Percentiles rank a stretch among this genome's conserved stretches.
Conservation (phyloP, 2,329 filamentous ascomycete species). For the Trichoderma semiorbis region DNA sequence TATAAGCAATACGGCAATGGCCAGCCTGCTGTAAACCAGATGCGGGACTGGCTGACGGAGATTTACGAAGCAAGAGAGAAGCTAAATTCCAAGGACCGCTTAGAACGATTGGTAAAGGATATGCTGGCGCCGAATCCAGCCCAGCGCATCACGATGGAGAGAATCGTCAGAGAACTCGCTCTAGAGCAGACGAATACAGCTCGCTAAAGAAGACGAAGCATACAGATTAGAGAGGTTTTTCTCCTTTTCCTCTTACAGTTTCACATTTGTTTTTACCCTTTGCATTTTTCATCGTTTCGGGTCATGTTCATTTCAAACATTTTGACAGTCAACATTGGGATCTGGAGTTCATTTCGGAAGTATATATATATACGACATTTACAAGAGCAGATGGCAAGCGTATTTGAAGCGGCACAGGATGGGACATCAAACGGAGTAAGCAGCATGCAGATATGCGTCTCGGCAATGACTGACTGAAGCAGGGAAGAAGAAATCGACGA, state of each 20-base stretch:
- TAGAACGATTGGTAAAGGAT: slow-evolving; percentile 51
- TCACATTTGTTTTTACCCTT: slow-evolving; percentile 1
- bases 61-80: slow-evolving; percentile 46
- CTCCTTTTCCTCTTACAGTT: background rate
- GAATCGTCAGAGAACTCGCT: slow-evolving; percentile 45
- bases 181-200: slow-evolving; percentile 24
- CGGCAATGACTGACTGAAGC: slow-evolving; percentile 9
- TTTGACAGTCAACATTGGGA: slow-evolving; percentile 1
- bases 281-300: background rate
- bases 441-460: background rate
- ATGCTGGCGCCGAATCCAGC: slow-evolving; percentile 52
- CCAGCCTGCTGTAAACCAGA: slow-evolving; percentile 45
- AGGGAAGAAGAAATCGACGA: slow-evolving; percentile 2
- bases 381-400: background rate
- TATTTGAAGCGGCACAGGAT: background rate
- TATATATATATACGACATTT: slow-evolving; percentile 9
- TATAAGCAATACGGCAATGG: slow-evolving; percentile 37
- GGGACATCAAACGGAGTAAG: slow-evolving; percentile 7
- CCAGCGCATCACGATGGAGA: slow-evolving; percentile 54
- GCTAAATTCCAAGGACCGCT: slow-evolving; percentile 44
- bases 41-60: slow-evolving; percentile 56
- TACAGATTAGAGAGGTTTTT: background rate
- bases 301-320: background rate
- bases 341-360: slow-evolving; percentile 7
- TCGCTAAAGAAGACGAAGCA: background rate